Base-by-base conservation (phyloP, 2,329 filamentous ascomycete species). In the Exserohilum rostratum region DNA sequence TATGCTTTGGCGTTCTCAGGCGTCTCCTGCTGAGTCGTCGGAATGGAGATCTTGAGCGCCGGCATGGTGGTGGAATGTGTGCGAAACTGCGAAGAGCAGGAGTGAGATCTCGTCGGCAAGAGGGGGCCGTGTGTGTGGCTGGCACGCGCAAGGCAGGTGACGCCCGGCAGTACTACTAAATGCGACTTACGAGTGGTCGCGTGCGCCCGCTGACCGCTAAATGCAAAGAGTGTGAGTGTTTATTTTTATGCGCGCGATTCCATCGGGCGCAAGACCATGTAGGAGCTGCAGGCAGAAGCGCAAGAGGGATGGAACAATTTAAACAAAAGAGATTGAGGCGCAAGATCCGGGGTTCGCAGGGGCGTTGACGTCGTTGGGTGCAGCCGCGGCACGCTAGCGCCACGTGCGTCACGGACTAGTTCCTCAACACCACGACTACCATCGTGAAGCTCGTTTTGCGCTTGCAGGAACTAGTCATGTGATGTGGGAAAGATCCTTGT, bases 1-100 rank as follows among this genome's bases (percentile, higher is more conserved):
- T 86, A 91, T 0, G 87, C 82, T 67, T 91, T 90, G 59, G 66
- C 62, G 15, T 57, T 34, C 13, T 82, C 79, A 60, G 80, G 80
- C 54, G 82, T 78, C 48, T 78, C 55, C 47, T 81, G 81, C 30
- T 79, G 81, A n/a, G 83, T 71, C 3, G 72, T 69, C 2, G 79
- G 78, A 53, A 82, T 80, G 3, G 77, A 75, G 50, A 82, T 77
- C 29, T 76, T 71, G n/a, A 80, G 70, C 13, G 78, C 77, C 25
- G 79, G 69, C 79, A 81, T 81, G 37, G 3, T 61, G 51, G 44
- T 17, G 17, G 18, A 29, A n/a, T 29, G 22, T 30, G 22, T n/a
- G 13, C 27, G 25, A 3, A 12, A 5, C 3, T 7, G 13, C 46
- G 39, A 18, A 27, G 2, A 11, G 3, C 20, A 29, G 22, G 38